phyloP scores from a whole-genome alignment of 352 stramenopile species.

The Phytophthora rubi region DNA sequence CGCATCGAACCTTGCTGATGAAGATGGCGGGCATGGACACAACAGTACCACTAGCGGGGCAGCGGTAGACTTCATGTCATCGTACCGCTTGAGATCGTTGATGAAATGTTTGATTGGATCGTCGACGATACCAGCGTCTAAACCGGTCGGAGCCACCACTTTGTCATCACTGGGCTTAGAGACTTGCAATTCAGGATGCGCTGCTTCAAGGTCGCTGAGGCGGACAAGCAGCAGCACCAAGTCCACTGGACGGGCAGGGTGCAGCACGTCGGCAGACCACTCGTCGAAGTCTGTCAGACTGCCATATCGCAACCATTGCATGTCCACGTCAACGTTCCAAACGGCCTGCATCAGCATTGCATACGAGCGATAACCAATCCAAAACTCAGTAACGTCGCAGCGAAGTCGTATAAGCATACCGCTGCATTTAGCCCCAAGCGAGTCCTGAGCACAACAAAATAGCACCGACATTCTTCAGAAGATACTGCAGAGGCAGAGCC shows the following conservation, averaged over 20 bases:
- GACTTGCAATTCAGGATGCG: slow-evolving; percentile 60
- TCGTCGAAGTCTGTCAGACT: slow-evolving; percentile 42
- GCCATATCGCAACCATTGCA: slow-evolving; percentile 71
- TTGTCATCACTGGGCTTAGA: neutral
- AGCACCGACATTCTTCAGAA: slow-evolving; percentile 56
- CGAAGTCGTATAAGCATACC: too few species aligned
- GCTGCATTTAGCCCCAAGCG: slow-evolving; percentile 1
- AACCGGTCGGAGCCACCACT: neutral
- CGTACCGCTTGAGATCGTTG: slow-evolving; percentile 35
- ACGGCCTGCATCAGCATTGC: slow-evolving; percentile 33
- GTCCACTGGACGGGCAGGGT: slow-evolving; percentile 24
- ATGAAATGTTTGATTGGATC: slow-evolving; percentile 29
- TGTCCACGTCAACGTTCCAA: slow-evolving; percentile 27
- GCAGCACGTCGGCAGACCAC: slow-evolving; percentile 32
- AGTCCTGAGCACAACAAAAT: slow-evolving; percentile 10
- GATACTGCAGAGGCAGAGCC: slow-evolving; percentile 53
- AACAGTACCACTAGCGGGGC: slow-evolving; percentile 46
- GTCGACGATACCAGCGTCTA: neutral
- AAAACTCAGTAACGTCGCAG: neutral
- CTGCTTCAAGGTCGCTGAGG: slow-evolving; percentile 57
- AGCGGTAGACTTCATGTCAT: slow-evolving; percentile 4
- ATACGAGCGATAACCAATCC: slow-evolving; percentile 6
- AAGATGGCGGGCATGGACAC: slow-evolving; percentile 39
- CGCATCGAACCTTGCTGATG: slow-evolving; percentile 18
- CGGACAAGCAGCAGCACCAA: slow-evolving; percentile 69